Evolutionary conservation across 805 yeast species (phyloP), one percentile per base, ranked within the genome.

Genomic region (Lipomyces orientalis): DNA sequence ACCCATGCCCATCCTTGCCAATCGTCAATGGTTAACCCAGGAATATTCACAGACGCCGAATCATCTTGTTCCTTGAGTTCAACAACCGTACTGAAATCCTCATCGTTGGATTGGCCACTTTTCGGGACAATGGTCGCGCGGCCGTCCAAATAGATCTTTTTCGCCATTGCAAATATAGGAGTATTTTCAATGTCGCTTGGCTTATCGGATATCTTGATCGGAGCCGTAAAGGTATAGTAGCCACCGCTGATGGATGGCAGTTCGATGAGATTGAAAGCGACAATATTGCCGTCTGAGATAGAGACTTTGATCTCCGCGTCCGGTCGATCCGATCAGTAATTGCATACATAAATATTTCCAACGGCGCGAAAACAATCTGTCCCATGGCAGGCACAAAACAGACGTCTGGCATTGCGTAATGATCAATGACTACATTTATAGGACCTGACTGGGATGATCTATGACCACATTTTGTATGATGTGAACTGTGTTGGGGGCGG

Each of bases 1-100:
- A 43, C 25, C 43, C 35, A 58, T 5, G 60, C 61, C 61, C 61
- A 58, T 5, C 61, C 61, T 46, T 58, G 61, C 51, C 59, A 56
- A n/a, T 56, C 46, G 39, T 34, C 59, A n/a, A 37, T 12, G 10
- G 29, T 56, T 29, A 56, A 25, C 59, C 59, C 29, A 56, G 59
- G 46, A 25, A 56, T 56, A 12, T 56, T 56, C 46, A 56, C 59
- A 12, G 59, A n/a, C 5, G 19, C 55, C 16, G 29, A 22, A 29
- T 56, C 59, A 12, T 56, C 29, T 25, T 37, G 29, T 29, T 16
- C 46, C 5, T 25, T 31, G 7, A 56, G 16, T 34, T 56, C 59
- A 5, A 56, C 33, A 22, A 37, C 39, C n/a, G 59, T 56, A 37
- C 35, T 34, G 59, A 56, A 56, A 8, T 56, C 46, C 29, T 56